These are phyloP conservation scores for Stipa capillata DNA, from an alignment of 176 grass and related monocot genomes.

Conservation along the genomic window DNA sequence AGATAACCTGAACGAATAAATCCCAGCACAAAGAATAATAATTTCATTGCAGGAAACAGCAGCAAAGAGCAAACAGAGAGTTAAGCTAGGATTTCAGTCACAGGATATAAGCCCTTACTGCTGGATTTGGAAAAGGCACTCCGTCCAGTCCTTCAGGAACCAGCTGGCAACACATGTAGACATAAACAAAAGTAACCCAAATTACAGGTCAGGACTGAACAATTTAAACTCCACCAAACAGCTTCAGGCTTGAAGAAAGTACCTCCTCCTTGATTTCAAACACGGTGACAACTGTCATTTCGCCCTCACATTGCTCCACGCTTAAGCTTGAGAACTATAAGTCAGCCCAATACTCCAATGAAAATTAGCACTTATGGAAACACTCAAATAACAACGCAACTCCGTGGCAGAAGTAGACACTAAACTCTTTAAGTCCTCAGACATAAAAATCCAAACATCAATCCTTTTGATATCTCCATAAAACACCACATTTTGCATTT, in stretches of 20 bases:
- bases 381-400: background rate
- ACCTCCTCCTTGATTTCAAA: conserved; percentile 90
- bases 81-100: background rate
- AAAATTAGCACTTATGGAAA: conserved; percentile 6
- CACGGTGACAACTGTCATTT: conserved; percentile 65
- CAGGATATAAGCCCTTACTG: conserved; percentile 34
- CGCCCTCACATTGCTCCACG: conserved; percentile 55
- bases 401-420: background rate
- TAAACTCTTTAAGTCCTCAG: background rate
- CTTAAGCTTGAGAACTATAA: conserved; percentile 84
- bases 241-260: background rate
- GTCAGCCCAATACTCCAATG: background rate
- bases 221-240: background rate
- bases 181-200: background rate
- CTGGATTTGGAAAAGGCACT: conserved; percentile 54
- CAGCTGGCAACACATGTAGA: conserved; percentile 36
- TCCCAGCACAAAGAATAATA: conserved; percentile 20
- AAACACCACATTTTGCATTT: background rate
- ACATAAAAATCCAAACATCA: background rate
- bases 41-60: background rate
- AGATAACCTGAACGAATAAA: conserved; percentile 60
- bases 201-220: background rate
- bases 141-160: conserved; percentile 69
- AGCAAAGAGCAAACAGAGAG: background rate
- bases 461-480: conserved; percentile 3